phyloP scores from a whole-genome alignment of 1,284 basidiomycete genomes.

The Inonotus hispidus region DNA sequence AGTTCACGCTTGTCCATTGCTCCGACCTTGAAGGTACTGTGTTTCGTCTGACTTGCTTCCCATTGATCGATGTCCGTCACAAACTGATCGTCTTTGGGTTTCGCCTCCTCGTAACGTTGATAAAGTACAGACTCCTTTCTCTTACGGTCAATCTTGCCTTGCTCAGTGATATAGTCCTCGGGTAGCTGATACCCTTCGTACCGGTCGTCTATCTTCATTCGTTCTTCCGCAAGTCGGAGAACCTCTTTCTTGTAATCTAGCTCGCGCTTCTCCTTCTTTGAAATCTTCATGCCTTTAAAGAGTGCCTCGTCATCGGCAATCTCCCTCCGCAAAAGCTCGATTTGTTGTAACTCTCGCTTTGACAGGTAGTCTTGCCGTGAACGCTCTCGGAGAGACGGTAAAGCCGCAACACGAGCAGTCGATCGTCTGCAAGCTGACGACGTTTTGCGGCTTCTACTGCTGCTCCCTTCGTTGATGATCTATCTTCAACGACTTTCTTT shows the following conservation, averaged over 20 bases:
- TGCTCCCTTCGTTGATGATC: constrained; percentile 65
- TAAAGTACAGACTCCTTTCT: constrained; percentile 94
- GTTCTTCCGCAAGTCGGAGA: constrained; percentile 87
- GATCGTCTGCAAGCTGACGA: constrained; percentile 82
- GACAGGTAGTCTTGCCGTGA: constrained; percentile 93
- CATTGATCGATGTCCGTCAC: constrained; percentile 95
- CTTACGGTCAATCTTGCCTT: constrained; percentile 97
- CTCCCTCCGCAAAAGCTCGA: constrained; percentile 90
- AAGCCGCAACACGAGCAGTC: constrained; percentile 68
- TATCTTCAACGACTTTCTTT: constrained; percentile 91
- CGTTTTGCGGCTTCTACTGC: constrained; percentile 82
- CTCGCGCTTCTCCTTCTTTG: constrained; percentile 78
- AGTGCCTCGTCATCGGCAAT: constrained; percentile 89
- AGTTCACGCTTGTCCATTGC: constrained; percentile 83
- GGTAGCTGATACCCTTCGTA: constrained; percentile 93
- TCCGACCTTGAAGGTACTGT: constrained; percentile 84
- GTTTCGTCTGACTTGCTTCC: constrained; percentile 89
- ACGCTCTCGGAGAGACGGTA: constrained; percentile 79
- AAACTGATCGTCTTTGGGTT: constrained; percentile 85
- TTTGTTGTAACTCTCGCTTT: constrained; percentile 93
- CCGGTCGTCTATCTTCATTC: constrained; percentile 89
- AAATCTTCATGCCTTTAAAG: constrained; percentile 84
- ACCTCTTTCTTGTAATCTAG: constrained; percentile 92
- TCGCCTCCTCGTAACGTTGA: constrained; percentile 90
- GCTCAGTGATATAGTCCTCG: constrained; percentile 96